Percentiles rank a stretch among this genome's conserved stretches.
phyloP scores from a whole-genome alignment of 768 basidiomycete genomes.

The Mycena maculata region DNA sequence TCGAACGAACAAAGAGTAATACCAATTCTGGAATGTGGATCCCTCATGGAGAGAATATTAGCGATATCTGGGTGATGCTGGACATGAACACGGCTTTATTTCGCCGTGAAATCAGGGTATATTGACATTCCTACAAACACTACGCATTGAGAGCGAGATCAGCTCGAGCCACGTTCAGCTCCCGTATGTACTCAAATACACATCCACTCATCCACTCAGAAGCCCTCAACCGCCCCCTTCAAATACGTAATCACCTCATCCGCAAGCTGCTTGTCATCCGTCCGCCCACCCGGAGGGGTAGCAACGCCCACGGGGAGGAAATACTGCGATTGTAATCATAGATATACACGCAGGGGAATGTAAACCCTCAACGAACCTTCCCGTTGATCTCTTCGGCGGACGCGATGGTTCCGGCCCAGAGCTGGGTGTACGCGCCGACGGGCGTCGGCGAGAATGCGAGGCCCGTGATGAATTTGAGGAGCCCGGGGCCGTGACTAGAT shows the following conservation, averaged over 20 bases:
- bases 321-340: conserved; percentile 4
- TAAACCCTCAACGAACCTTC: conserved; percentile 1
- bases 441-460: conserved; percentile 11
- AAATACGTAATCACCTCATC: conserved; percentile 11
- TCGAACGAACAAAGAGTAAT: too few relatives aligned
- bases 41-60: too few relatives aligned
- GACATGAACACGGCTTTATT: too few relatives aligned
- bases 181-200: too few relatives aligned
- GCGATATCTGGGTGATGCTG: too few relatives aligned
- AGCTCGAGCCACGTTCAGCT: too few relatives aligned
- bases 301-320: conserved; percentile 23
- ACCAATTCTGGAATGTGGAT: too few relatives aligned
- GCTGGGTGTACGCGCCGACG: conserved; percentile 28
- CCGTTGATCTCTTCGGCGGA: conserved; percentile 17
- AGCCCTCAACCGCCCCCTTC: conserved; percentile 21
- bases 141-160: too few relatives aligned
- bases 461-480: conserved; percentile 5
- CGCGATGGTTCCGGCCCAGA: conserved; percentile 23
- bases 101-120: too few relatives aligned
- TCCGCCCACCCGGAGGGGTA: not conserved
- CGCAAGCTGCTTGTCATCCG: conserved; percentile 6
- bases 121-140: too few relatives aligned
- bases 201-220: conserved; percentile 1
- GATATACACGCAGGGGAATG: not conserved
- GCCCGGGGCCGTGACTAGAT: conserved; percentile 1